These are phyloP conservation scores for Corallochytrium limacisporum DNA, from an alignment of 78 protist species.

Conservation along the genomic window DNA sequence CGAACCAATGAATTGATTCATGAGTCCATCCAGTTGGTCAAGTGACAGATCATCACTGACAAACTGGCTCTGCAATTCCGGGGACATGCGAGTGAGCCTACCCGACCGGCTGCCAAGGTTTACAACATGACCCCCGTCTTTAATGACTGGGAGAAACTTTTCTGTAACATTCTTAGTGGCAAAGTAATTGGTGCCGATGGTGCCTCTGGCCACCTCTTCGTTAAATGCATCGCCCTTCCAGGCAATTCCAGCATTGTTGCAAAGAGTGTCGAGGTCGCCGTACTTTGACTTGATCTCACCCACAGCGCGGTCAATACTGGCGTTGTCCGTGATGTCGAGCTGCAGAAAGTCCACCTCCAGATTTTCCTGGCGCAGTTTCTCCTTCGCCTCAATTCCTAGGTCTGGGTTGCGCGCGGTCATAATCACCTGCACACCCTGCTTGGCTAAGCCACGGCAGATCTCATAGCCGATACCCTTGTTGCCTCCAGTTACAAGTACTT, in stretches of 20 bases:
- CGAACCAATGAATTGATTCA: too few relatives aligned
- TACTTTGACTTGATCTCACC: neutral
- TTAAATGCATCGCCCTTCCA: neutral
- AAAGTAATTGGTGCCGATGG: neutral
- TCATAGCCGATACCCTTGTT: constrained; percentile 10
- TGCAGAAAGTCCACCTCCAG: neutral
- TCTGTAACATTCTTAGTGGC: neutral
- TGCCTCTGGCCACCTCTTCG: neutral
- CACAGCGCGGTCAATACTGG: neutral
- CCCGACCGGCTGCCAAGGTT: neutral
- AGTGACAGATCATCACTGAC: too few relatives aligned
- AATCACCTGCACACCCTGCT: too few relatives aligned
- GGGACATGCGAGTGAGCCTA: neutral
- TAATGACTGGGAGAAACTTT: neutral
- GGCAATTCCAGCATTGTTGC: constrained; percentile 3
- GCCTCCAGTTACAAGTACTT: neutral
- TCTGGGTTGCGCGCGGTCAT: neutral
- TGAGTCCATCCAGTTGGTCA: too few relatives aligned
- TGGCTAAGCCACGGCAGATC: too few relatives aligned
- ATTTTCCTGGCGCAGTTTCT: neutral
- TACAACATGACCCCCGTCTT: neutral
- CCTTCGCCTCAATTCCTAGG: neutral
- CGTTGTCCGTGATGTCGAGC: neutral
- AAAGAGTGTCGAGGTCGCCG: neutral
- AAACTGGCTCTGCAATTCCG: too few relatives aligned